Base-by-base conservation (phyloP, 495 filamentous ascomycete genomes). In the Penicillium bialowiezense region DNA sequence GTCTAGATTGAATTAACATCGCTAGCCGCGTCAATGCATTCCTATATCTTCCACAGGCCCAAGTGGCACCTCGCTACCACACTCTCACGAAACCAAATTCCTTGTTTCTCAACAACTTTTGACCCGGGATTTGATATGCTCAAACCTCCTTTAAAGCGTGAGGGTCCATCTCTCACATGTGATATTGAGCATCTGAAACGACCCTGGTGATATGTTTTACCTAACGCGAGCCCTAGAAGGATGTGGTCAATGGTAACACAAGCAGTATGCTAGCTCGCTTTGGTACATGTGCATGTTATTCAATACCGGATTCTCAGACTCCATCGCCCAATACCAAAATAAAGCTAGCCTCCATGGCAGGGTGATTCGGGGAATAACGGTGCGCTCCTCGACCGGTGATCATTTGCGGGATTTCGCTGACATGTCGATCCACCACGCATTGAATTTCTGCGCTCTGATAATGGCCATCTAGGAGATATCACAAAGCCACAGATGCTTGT, bases 341-440 rank as follows among this genome's bases (percentile, higher is more conserved):
- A 34, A 21, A 21, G 29, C n/a, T n/a, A n/a, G n/a, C n/a, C n/a
- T n/a, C n/a, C n/a, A n/a, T n/a, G n/a, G 18, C 19, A 7, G 33
- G 20, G 19, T 9, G 14, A 35, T 26, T 63, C 59, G 59, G 56
- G 50, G 56, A 48, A 52, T 40, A 59, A 63, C 59, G 59, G 52
- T 53, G 50, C 48, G 37, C 41, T 45, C 48, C 21, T 46, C 35
- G 46, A 48, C 52, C 59, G 59, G 55, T 62, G 59, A 62, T 39
- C 46, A 28, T 41, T 62, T 51, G 23, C 40, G 42, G 55, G 41
- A 7, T 35, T 21, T 28, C 38, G 19, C 14, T 21, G 20, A 23
- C 41, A 18, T 36, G 21, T 36, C 23, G 39, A 41, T 42, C 29
- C 19, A 26, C 28, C 39, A 5, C 43, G 32, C 33, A 40, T 50